Conservation (phyloP, 2,329 filamentous ascomycete genomes). For the Aspergillus sp. region DNA sequence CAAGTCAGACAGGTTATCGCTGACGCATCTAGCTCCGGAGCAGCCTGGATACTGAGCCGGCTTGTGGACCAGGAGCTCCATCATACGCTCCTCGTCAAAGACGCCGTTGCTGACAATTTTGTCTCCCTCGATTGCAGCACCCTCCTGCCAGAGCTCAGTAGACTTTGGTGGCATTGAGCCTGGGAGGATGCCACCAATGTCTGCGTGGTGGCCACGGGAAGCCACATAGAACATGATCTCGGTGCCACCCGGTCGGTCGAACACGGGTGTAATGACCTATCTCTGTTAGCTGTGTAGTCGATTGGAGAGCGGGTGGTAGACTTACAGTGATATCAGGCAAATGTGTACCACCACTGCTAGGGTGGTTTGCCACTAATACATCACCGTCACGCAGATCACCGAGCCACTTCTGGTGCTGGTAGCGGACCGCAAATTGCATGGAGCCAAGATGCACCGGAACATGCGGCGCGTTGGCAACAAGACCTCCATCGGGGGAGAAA, state of each 20-base stretch:
- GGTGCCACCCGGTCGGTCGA: slow-evolving; percentile 61
- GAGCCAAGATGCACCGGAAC: slow-evolving; percentile 78
- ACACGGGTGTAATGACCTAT: slow-evolving; percentile 71
- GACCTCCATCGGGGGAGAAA: slow-evolving; percentile 72
- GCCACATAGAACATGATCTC: slow-evolving; percentile 81
- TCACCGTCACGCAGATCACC: slow-evolving; percentile 76
- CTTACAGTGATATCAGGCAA: slow-evolving; percentile 73
- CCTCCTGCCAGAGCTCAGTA: slow-evolving; percentile 51
- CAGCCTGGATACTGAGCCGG: slow-evolving; percentile 75
- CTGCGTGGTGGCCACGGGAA: slow-evolving; percentile 77
- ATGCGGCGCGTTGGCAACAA: slow-evolving; percentile 71
- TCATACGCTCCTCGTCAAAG: slow-evolving; percentile 77
- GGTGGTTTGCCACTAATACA: slow-evolving; percentile 81
- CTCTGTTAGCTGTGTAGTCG: slow-evolving; percentile 1
- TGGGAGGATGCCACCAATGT: slow-evolving; percentile 80
- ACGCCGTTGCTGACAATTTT: slow-evolving; percentile 73
- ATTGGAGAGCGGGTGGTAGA: slow-evolving; percentile 35
- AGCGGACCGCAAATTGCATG: slow-evolving; percentile 81
- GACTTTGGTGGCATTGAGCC: slow-evolving; percentile 74
- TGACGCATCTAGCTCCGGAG: slow-evolving; percentile 74
- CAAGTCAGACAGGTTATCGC: slow-evolving; percentile 82
- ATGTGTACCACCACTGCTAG: slow-evolving; percentile 81
- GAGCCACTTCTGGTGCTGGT: slow-evolving; percentile 78
- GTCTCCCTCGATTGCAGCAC: slow-evolving; percentile 48
- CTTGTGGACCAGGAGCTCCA: slow-evolving; percentile 69